phyloP scores from a whole-genome alignment of 805 yeast genomes.

The Candida ponderosae region DNA sequence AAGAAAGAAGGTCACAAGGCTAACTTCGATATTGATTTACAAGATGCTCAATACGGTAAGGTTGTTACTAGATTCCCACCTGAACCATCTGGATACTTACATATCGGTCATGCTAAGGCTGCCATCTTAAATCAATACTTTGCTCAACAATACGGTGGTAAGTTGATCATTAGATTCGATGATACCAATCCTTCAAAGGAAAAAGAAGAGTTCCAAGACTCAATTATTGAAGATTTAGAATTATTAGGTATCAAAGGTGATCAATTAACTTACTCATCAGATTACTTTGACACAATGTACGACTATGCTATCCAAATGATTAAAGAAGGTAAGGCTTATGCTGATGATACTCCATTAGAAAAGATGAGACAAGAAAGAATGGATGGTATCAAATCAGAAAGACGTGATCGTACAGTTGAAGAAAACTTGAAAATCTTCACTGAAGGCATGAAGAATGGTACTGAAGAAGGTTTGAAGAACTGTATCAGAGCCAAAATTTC shows the following conservation, averaged over 20 bases:
- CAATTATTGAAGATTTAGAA: conserved; percentile 87
- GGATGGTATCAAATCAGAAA: conserved; percentile 88
- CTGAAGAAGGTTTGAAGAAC: conserved; percentile 85
- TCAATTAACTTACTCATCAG: conserved; percentile 79
- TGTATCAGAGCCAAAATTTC: conserved; percentile 97
- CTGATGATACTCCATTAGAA: conserved; percentile 93
- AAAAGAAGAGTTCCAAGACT: conserved; percentile 87
- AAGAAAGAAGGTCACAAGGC: conserved; percentile 87
- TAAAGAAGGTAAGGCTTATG: conserved; percentile 93
- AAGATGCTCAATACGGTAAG: conserved; percentile 86
- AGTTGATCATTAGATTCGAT: conserved; percentile 92
- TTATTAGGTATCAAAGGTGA: conserved; percentile 93
- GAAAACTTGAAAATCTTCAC: conserved; percentile 84
- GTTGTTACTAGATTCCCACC: conserved; percentile 99
- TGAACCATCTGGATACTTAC: conserved; percentile 98
- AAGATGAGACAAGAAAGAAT: conserved; percentile 98
- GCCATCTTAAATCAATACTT: conserved; percentile 95
- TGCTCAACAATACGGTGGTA: conserved; percentile 94
- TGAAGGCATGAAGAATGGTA: conserved; percentile 89
- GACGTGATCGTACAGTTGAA: conserved; percentile 90
- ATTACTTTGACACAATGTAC: conserved; percentile 89
- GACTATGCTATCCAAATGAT: conserved; percentile 79
- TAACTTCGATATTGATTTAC: conserved; percentile 86
- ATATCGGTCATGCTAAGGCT: conserved; percentile 98
- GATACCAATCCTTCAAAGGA: conserved; percentile 98